Conservation (phyloP, 129 eudicot genomes). For the Tagetes patula region DNA sequence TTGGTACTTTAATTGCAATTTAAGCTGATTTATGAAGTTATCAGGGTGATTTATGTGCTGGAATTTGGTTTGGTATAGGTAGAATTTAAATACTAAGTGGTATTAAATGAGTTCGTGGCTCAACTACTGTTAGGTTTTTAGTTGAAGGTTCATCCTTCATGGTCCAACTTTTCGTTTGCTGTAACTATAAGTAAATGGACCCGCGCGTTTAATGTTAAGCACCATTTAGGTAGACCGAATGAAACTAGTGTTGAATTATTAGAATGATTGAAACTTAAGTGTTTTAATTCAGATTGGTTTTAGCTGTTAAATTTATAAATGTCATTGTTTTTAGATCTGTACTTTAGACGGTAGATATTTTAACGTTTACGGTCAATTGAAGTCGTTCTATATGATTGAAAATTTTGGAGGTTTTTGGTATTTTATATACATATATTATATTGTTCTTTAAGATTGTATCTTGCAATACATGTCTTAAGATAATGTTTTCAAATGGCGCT, state of each 20-base stretch:
- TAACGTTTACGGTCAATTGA: neutral
- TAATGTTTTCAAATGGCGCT: constrained; percentile 18
- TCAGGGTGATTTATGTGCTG: constrained; percentile 4
- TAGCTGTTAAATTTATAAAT: neutral
- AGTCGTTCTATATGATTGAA: neutral
- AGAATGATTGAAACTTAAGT: neutral
- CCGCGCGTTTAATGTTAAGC: neutral
- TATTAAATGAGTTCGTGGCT: constrained; percentile 14
- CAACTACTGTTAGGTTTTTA: neutral
- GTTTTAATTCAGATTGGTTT: neutral
- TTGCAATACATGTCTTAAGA: constrained; percentile 11
- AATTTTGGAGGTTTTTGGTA: constrained; percentile 13
- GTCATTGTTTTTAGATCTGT: neutral
- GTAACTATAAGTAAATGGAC: neutral
- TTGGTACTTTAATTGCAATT: constrained; percentile 17
- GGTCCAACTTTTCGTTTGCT: constrained; percentile 13
- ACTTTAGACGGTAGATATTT: neutral
- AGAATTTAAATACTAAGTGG: constrained; percentile 15
- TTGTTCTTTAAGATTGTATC: neutral
- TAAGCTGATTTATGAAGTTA: constrained; percentile 4
- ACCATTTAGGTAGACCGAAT: neutral
- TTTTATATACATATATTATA: neutral
- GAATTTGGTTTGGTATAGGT: constrained; percentile 1
- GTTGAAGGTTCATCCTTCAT: neutral
- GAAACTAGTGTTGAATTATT: neutral